A percentile compares a stretch with the other conserved stretches of the same genome.
Conservation (phyloP, 31 red algal species). For the Porphyra umbilicalis region DNA sequence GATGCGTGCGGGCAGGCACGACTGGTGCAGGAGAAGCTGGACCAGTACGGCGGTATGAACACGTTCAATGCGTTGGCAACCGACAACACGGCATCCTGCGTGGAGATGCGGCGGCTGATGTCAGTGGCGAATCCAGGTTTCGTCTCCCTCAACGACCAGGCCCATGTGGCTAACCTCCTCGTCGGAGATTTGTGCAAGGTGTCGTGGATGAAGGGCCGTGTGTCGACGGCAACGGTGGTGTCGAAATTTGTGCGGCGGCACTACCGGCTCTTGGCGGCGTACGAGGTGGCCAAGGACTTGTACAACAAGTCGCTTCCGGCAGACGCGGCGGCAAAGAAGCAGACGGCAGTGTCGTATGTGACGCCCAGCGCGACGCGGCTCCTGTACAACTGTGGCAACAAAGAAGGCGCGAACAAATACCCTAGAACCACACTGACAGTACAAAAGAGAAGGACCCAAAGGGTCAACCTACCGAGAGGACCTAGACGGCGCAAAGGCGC, state of each 20-base stretch:
- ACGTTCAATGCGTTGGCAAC: not conserved
- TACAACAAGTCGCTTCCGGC: not conserved
- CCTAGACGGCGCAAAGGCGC: too few relatives aligned
- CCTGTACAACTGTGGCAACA: not conserved
- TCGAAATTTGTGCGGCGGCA: not conserved
- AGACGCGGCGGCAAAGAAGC: not conserved
- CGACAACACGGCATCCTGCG: not conserved
- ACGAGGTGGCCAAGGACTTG: not conserved
- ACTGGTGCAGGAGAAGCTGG: not conserved
- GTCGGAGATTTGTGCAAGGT: not conserved
- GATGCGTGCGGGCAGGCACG: not conserved
- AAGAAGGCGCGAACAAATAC: too few relatives aligned
- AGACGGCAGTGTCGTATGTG: not conserved
- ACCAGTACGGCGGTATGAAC: not conserved
- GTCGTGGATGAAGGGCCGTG: not conserved
- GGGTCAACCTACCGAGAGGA: too few relatives aligned
- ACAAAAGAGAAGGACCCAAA: too few relatives aligned
- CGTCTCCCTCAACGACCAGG: not conserved
- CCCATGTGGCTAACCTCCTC: not conserved
- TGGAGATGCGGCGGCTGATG: not conserved
- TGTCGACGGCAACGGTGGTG: not conserved
- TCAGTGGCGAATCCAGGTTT: not conserved
- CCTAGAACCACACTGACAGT: too few relatives aligned
- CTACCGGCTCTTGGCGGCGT: not conserved
- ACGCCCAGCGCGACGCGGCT: not conserved